A percentile compares a stretch with the other conserved stretches of the same genome.
phyloP scores from a whole-genome alignment of 1,139 yeast species.

The Zygosaccharomyces sapae region DNA sequence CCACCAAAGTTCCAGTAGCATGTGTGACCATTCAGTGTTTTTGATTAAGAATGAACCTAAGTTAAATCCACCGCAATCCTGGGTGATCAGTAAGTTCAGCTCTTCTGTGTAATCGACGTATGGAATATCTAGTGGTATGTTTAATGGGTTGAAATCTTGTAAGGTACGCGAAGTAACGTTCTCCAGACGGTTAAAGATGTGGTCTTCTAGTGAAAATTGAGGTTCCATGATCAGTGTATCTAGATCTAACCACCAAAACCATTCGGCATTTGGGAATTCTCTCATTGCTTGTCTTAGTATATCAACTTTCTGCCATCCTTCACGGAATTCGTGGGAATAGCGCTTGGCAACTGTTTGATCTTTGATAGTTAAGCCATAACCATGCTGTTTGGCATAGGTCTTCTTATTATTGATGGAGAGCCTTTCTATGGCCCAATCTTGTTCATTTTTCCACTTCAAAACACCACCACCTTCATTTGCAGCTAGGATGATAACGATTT shows the following conservation, averaged over 20 bases:
- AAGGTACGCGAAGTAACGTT: constrained; percentile 69
- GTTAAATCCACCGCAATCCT: constrained; percentile 97
- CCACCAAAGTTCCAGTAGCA: constrained; percentile 92
- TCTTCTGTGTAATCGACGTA: constrained; percentile 69
- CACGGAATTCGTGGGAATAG: constrained; percentile 96
- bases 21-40: constrained; percentile 81
- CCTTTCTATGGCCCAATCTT: constrained; percentile 95
- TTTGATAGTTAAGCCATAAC: constrained; percentile 82
- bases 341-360: constrained; percentile 85
- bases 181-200: constrained; percentile 64
- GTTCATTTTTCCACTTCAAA: constrained; percentile 93
- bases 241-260: constrained; percentile 99
- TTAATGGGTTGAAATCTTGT: constrained; percentile 70
- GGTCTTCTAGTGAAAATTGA: constrained; percentile 70
- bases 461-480: constrained; percentile 99
- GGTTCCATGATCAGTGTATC: constrained; percentile 98
- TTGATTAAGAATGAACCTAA: constrained; percentile 84
- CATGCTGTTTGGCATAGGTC: constrained; percentile 83
- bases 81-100: constrained; percentile 77
- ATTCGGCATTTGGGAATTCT: constrained; percentile 89
- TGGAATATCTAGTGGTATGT: constrained; percentile 62
- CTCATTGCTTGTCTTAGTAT: constrained; percentile 92
- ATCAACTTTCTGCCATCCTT: constrained; percentile 96
- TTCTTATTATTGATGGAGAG: constrained; percentile 85
- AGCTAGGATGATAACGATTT: constrained; percentile 83